Evolutionary conservation across 306 rosid genomes (phyloP).

Genomic region (Castanopsis chinensis): DNA sequence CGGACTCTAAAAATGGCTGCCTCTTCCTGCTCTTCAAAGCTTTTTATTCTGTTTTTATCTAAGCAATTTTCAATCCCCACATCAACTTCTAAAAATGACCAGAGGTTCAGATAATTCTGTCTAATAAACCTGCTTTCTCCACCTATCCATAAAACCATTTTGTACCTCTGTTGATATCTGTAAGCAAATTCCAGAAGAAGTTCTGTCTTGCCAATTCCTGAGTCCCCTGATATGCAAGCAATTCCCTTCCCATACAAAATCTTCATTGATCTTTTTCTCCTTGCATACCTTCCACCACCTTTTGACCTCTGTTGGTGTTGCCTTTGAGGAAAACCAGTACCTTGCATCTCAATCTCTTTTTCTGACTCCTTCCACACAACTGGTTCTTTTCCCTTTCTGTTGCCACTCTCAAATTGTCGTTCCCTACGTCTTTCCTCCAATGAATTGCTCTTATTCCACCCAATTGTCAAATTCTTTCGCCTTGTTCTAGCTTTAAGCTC

Average conservation of each 20-base stretch:
- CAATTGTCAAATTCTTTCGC: constrained; percentile 58
- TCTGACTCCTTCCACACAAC: constrained; percentile 87
- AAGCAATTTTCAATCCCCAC: constrained; percentile 71
- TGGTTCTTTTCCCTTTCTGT: constrained; percentile 73
- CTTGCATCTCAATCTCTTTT: constrained; percentile 80
- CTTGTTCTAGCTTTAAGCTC: constrained; percentile 78
- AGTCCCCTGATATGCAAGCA: constrained; percentile 78
- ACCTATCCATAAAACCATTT: constrained; percentile 84
- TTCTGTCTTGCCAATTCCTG: constrained; percentile 91
- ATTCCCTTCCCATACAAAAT: constrained; percentile 79
- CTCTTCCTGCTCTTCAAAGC: constrained; percentile 80
- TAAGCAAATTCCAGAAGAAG: constrained; percentile 87
- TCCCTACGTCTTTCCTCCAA: constrained; percentile 60
- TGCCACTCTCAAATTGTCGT: constrained; percentile 28
- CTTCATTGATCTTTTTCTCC: constrained; percentile 58
- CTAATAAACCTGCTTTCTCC: constrained; percentile 80
- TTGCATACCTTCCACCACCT: constrained; percentile 46
- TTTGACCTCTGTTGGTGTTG: constrained; percentile 47
- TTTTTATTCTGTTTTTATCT: constrained; percentile 54
- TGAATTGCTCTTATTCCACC: constrained; percentile 58
- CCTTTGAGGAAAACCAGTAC: constrained; percentile 51
- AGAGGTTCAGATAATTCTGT: constrained; percentile 76
- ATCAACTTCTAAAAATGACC: constrained; percentile 75
- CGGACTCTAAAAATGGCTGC: constrained; percentile 75
- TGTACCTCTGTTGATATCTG: constrained; percentile 85